A percentile compares a stretch with the other conserved stretches of the same genome.
These are phyloP conservation scores for Colletotrichum zoysiae DNA, from an alignment of 2,329 filamentous ascomycete genomes.

Conservation along the genomic window DNA sequence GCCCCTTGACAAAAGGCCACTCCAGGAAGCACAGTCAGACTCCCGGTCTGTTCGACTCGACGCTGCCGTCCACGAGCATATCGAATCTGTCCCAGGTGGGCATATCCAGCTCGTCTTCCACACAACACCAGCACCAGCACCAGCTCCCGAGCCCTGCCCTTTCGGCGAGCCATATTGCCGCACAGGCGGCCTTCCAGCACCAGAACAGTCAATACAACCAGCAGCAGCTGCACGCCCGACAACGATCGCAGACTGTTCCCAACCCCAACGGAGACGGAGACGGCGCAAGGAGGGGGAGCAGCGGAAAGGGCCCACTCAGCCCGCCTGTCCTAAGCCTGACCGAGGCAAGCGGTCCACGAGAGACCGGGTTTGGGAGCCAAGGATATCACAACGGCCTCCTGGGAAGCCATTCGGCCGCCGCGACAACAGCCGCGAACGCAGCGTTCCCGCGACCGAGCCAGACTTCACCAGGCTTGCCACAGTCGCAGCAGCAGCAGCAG, in stretches of 20 bases:
- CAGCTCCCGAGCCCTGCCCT: conserved; percentile 53
- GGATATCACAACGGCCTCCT: conserved; percentile 72
- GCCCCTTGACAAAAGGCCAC: conserved; percentile 58
- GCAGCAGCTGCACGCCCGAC: conserved; percentile 69
- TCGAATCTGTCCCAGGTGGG: conserved; percentile 67
- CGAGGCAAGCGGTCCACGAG: conserved; percentile 72
- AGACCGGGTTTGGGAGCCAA: conserved; percentile 64
- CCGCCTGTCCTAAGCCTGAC: conserved; percentile 74
- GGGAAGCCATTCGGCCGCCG: conserved; percentile 72
- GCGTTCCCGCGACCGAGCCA: conserved; percentile 77
- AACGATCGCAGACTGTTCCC: conserved; percentile 81
- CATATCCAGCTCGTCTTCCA: conserved; percentile 50
- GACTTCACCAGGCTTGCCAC: conserved; percentile 60
- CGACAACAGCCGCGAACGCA: conserved; percentile 78
- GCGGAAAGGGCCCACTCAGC: conserved; percentile 65
- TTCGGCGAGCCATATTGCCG: conserved; percentile 82
- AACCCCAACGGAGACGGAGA: conserved; percentile 53
- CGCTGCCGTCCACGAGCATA: conserved; percentile 71
- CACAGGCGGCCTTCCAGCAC: conserved; percentile 79
- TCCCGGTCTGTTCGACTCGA: conserved; percentile 82
- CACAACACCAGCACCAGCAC: conserved; percentile 26
- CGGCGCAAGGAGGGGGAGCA: conserved; percentile 56
- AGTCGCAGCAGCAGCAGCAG: conserved; percentile 45
- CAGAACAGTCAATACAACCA: conserved; percentile 55
- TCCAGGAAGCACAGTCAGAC: conserved; percentile 77